Evolutionary conservation across 2,329 filamentous ascomycete species (phyloP).

Genomic region (Xylaria arbuscula): DNA sequence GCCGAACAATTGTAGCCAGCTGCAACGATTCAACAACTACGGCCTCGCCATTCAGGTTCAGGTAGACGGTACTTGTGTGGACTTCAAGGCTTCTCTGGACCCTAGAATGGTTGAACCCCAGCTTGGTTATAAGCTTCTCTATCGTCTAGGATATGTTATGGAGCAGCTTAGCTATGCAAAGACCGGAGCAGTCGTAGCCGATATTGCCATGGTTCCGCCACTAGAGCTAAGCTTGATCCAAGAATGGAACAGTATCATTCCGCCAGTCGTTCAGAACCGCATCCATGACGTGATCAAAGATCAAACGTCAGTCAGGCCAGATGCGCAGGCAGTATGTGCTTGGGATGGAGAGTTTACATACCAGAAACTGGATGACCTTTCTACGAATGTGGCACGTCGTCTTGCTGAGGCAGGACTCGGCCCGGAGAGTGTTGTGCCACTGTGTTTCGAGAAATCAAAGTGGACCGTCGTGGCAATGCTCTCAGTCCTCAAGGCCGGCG

Average conservation of each 20-base stretch:
- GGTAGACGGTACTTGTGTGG: slow-evolving; percentile 8
- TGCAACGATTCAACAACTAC: slow-evolving; percentile 2
- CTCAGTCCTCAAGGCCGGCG: slow-evolving; percentile 51
- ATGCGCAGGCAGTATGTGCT: slow-evolving; percentile 39
- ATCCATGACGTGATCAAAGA: slow-evolving; percentile 31
- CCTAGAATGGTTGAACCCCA: slow-evolving; percentile 26
- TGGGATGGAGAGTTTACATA: slow-evolving; percentile 51
- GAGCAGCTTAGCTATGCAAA: slow-evolving; percentile 18
- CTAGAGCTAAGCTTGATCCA: slow-evolving; percentile 20
- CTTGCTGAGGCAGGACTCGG: slow-evolving; percentile 45
- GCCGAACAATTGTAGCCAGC: not conserved
- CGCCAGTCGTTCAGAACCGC: slow-evolving; percentile 24
- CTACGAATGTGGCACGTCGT: slow-evolving; percentile 43
- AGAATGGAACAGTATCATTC: slow-evolving; percentile 26
- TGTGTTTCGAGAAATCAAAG: slow-evolving; percentile 52
- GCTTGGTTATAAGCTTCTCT: slow-evolving; percentile 25
- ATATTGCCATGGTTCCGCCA: slow-evolving; percentile 14
- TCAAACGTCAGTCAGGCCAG: slow-evolving; percentile 35
- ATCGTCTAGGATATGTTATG: slow-evolving; percentile 23
- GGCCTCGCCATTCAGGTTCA: slow-evolving; percentile 20
- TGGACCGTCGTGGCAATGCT: slow-evolving; percentile 51
- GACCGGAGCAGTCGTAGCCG: not conserved
- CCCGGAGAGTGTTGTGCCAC: slow-evolving; percentile 48
- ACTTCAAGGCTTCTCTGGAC: slow-evolving; percentile 19
- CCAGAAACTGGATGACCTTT: slow-evolving; percentile 44